Percentiles rank a stretch among this genome's conserved stretches.
Evolutionary conservation across 1,284 basidiomycete genomes (phyloP).

Genomic region (Ustilago cynodontis): DNA sequence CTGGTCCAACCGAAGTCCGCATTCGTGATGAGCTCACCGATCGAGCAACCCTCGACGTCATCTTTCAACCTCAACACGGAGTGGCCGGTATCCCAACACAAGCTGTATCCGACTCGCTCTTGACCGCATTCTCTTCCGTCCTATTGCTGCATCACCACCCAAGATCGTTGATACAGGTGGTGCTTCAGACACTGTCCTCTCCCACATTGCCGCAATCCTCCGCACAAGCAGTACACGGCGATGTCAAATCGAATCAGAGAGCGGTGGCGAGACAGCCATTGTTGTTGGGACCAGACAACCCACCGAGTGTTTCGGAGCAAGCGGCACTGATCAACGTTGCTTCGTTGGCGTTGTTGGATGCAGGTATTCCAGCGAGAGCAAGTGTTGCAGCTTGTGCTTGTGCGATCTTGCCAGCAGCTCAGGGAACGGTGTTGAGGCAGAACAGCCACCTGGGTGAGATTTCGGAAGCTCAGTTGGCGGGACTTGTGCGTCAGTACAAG

Average conservation of each 20-base stretch:
- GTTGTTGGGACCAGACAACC: conserved; percentile 61
- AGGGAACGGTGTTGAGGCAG: conserved; percentile 43
- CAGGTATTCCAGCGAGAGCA: conserved; percentile 71
- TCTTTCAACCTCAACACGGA: conserved; percentile 72
- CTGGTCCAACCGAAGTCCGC: conserved; percentile 74
- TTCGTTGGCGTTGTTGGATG: conserved; percentile 72
- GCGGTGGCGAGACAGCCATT: conserved; percentile 39
- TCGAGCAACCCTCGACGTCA: conserved; percentile 73
- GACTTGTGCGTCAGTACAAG: conserved; percentile 39
- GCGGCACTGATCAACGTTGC: conserved; percentile 75
- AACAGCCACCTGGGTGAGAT: conserved; percentile 39
- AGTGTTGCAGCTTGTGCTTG: conserved; percentile 71
- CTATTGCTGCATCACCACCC: conserved; percentile 73
- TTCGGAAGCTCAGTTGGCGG: conserved; percentile 31
- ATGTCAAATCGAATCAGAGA: conserved; percentile 21
- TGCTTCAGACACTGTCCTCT: conserved; percentile 74
- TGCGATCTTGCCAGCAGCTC: conserved; percentile 71
- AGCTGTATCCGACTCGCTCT: conserved; percentile 23
- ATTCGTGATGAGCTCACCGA: conserved; percentile 74
- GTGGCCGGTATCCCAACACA: conserved; percentile 66
- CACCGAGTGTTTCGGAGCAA: conserved; percentile 68
- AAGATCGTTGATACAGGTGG: conserved; percentile 76
- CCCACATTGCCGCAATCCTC: conserved; percentile 64
- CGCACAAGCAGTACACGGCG: conserved; percentile 8
- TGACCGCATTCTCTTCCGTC: conserved; percentile 60